These are phyloP conservation scores for Meira miltonrushii DNA, from an alignment of 1,284 basidiomycete genomes.

Conservation along the genomic window DNA sequence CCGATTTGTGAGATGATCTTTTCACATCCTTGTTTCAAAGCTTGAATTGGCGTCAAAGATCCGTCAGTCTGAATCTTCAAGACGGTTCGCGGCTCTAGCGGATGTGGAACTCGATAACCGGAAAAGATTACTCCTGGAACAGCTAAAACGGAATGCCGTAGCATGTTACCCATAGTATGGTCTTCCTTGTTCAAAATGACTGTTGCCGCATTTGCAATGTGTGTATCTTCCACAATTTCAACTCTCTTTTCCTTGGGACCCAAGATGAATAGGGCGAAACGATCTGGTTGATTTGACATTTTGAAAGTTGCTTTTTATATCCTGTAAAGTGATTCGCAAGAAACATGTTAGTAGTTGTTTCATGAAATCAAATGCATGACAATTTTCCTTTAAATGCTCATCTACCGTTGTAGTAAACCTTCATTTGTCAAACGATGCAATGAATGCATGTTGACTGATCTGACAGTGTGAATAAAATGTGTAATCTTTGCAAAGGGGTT, in stretches of 20 bases:
- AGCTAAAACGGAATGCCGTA: constrained; percentile 62
- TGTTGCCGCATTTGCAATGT: constrained; percentile 93
- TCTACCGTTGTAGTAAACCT: constrained; percentile 51
- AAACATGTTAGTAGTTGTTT: neutral
- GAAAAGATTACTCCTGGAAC: constrained; percentile 67
- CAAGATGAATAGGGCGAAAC: constrained; percentile 84
- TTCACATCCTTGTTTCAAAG: constrained; percentile 76
- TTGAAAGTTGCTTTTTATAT: neutral
- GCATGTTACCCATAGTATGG: constrained; percentile 92
- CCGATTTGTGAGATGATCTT: constrained; percentile 73
- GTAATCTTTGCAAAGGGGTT: constrained; percentile 17
- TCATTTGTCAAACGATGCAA: constrained; percentile 7
- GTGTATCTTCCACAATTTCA: constrained; percentile 87
- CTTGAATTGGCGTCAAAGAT: constrained; percentile 71
- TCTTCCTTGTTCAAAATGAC: constrained; percentile 92
- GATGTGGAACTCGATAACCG: constrained; percentile 95
- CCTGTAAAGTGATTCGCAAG: neutral
- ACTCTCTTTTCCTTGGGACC: constrained; percentile 88
- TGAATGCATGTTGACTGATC: constrained; percentile 1
- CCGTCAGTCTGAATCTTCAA: constrained; percentile 96
- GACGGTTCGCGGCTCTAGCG: constrained; percentile 84
- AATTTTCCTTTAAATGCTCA: constrained; percentile 23
- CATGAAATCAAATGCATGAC: too few species aligned
- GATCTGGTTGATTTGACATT: constrained; percentile 73
- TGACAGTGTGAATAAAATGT: constrained; percentile 22